phyloP scores from a whole-genome alignment of 495 filamentous ascomycete genomes.

The Cercophora sp. region DNA sequence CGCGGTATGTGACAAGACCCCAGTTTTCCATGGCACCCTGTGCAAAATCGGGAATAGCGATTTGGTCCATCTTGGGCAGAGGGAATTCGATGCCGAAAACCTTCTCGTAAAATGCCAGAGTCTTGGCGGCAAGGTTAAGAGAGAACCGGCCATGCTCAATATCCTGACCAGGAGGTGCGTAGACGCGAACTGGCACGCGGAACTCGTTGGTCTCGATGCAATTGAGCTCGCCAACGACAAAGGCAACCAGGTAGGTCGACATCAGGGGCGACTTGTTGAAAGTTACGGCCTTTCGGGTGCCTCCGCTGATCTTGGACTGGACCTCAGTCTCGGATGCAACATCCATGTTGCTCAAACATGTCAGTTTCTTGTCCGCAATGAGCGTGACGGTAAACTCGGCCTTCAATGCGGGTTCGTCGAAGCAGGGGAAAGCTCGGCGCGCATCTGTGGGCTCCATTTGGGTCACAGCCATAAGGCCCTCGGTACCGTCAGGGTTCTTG shows the following conservation, averaged over 20 bases:
- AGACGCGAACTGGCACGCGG: conserved; percentile 69
- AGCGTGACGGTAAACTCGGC: conserved; percentile 70
- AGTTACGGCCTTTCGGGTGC: conserved; percentile 63
- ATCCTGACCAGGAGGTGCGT: conserved; percentile 58
- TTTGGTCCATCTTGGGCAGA: conserved; percentile 91
- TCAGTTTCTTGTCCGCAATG: conserved; percentile 67
- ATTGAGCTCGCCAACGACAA: conserved; percentile 72
- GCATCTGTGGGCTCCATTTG: conserved; percentile 83
- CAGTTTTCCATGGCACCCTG: conserved; percentile 99
- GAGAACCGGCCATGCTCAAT: conserved; percentile 67
- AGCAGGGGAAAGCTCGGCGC: conserved; percentile 69
- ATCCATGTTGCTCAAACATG: conserved; percentile 80
- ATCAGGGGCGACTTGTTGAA: conserved; percentile 72
- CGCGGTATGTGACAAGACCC: conserved; percentile 92
- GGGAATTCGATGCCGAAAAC: conserved; percentile 71
- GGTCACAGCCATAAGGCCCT: conserved; percentile 66
- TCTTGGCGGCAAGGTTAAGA: conserved; percentile 63
- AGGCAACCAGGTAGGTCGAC: conserved; percentile 76
- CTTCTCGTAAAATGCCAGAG: conserved; percentile 69
- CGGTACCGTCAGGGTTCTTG: conserved; percentile 58
- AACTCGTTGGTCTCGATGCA: conserved; percentile 71
- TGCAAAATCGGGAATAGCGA: conserved; percentile 90
- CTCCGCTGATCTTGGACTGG: conserved; percentile 47
- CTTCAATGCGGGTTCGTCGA: conserved; percentile 74
- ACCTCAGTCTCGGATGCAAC: conserved; percentile 61